These are phyloP conservation scores for Chromosphaera perkinsii DNA, from an alignment of 208 protist genomes.

Conservation along the genomic window DNA sequence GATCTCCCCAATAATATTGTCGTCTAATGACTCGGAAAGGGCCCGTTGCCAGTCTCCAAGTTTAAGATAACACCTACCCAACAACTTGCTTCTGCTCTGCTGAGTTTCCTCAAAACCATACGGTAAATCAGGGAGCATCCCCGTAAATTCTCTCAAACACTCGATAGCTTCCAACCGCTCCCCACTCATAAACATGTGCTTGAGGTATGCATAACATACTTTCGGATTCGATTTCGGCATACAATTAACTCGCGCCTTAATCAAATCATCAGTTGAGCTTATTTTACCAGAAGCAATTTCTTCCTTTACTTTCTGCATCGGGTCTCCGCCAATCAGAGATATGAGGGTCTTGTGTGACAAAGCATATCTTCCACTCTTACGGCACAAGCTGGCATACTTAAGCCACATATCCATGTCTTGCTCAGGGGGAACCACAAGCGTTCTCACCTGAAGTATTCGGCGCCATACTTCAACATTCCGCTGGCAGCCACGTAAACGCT, in stretches of 20 bases:
- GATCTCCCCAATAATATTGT: slow-evolving; percentile 29
- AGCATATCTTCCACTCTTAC: slow-evolving; percentile 71
- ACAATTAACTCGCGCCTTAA: no score
- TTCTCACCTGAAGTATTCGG: slow-evolving; percentile 87
- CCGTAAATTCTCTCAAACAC: no score
- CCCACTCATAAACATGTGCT: no score
- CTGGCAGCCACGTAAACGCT: slow-evolving; percentile 68
- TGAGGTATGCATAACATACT: no score
- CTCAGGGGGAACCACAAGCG: slow-evolving; percentile 78
- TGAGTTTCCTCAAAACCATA: no score
- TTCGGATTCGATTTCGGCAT: no score
- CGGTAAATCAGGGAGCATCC: no score
- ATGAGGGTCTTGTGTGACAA: slow-evolving; percentile 77
- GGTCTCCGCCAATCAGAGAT: slow-evolving; percentile 9
- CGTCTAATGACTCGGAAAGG: slow-evolving; percentile 33
- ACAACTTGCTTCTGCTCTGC: no score
- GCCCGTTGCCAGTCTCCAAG: slow-evolving; percentile 50
- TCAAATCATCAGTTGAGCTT: no score
- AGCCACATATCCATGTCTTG: slow-evolving; percentile 92
- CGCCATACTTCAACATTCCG: slow-evolving; percentile 91
- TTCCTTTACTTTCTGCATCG: no score
- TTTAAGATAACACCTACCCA: slow-evolving; percentile 50
- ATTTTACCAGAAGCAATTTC: no score
- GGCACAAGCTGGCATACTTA: slow-evolving; percentile 87
- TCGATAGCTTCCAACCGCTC: no score